A percentile compares a stretch with the other conserved stretches of the same genome.
These are phyloP conservation scores for Paecilomyces sp. DNA, from an alignment of 2,329 filamentous ascomycete species.

Conservation along the genomic window DNA sequence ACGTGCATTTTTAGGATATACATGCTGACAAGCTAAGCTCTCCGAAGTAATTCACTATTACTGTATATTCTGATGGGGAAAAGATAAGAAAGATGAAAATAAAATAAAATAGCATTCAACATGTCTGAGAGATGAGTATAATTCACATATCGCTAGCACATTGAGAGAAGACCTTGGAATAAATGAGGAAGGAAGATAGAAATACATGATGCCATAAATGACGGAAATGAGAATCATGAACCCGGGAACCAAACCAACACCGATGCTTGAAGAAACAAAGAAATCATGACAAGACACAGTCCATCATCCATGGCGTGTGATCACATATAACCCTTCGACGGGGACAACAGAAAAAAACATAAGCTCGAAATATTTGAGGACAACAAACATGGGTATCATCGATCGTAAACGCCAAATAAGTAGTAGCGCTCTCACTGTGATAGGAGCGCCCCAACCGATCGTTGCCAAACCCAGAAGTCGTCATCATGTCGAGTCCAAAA, in stretches of 20 bases:
- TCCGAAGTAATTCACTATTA: no score
- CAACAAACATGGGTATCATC: constrained; percentile 23
- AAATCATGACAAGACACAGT: not conserved
- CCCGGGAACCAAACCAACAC: not conserved
- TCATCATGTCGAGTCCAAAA: not conserved
- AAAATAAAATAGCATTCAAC: not conserved
- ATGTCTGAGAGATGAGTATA: not conserved
- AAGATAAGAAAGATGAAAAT: not conserved
- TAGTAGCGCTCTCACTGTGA: constrained; percentile 11
- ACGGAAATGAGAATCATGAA: not conserved
- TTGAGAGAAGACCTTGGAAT: not conserved
- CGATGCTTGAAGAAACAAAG: not conserved
- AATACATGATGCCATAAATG: not conserved
- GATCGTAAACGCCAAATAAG: constrained; percentile 17
- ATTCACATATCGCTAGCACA: not conserved
- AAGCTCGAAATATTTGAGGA: constrained; percentile 2
- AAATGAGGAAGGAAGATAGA: not conserved
- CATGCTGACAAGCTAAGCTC: no score
- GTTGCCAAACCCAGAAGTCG: constrained; percentile 4
- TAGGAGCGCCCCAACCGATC: constrained; percentile 13
- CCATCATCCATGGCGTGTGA: not conserved
- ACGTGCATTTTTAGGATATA: no score
- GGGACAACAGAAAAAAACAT: not conserved
- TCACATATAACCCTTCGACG: not conserved
- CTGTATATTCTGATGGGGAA: no score